Base-by-base conservation (phyloP, 176 grass and related monocot genomes). In the Rhipidocladum racemiflorum region DNA sequence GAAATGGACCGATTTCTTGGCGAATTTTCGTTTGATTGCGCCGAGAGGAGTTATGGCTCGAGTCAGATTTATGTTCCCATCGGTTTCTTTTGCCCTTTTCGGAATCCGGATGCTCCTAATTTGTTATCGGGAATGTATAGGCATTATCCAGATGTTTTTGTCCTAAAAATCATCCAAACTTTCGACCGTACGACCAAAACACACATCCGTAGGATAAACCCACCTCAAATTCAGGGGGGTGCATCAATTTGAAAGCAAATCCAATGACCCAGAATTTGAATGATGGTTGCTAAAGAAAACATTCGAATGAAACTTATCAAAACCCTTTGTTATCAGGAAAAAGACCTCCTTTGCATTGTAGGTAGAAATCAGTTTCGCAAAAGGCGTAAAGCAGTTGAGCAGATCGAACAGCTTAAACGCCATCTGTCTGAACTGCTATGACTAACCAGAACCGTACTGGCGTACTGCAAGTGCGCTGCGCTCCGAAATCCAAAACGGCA, bases 61-160 rank as follows among this genome's bases (percentile, higher is more conserved):
- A 7, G 70, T 84, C 54, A 75, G 45, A 54, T 84, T 75, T 43
- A 17, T 46, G 46, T 75, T 75, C 15, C 59, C 59, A 42, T 75
- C 70, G 6, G 44, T 55, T 75, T 38, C 32, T 69, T 84, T 70
- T 54, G 30, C 7, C 27, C 62, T 36, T 43, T 20, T 67, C 23
- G 28, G 61, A 16, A 23, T 32, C 34, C 8, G 30, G 30, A 65
- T 12, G 24, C 34, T 34, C 43, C 45, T n/a, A 0, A 5, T 35
- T 35, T 35, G 34, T 35, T 35, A n/a, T n/a, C n/a, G n/a, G n/a
- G n/a, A n/a, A n/a, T n/a, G n/a, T n/a, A n/a, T n/a, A n/a, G n/a
- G n/a, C n/a, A n/a, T n/a, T n/a, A n/a, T n/a, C n/a, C n/a, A n/a
- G n/a, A n/a, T n/a, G n/a, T n/a, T n/a, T n/a, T n/a, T n/a, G n/a